Evolutionary conservation across 2,329 filamentous ascomycete species (phyloP), one percentile per base, ranked within the genome.

Genomic region (Ascochyta viciae-villosae): DNA sequence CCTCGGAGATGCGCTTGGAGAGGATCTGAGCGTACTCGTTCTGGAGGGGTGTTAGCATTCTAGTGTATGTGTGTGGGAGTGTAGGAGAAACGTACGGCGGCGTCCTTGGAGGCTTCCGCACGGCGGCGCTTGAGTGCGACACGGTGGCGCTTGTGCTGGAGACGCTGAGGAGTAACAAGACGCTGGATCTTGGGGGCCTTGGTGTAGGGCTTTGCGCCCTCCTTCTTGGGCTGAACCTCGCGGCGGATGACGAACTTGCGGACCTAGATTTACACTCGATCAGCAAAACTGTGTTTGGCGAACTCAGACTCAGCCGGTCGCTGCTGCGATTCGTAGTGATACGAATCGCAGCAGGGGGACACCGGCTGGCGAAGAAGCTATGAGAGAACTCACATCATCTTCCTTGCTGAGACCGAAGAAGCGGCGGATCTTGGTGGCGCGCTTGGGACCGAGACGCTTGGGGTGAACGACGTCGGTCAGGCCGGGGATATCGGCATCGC

Each of bases 351-450:
- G 29, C 47, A 55, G 47, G 50, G 63, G 62, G 59, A 66, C 72
- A 70, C 73, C 73, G 75, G 80, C 76, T 80, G 85, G 85, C 85
- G 83, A 91, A 89, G 89, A 86, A 86, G 89, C 69, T 75, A 76
- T 80, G 78, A 78, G 76, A 80, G 77, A 80, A 92, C 91, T 88
- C 90, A 98, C 94, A 91, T 99, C 95, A 87, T 99, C 95, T 89
- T 98, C 93, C 93, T 98, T 98, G 91, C 89, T 94, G 88, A 99
- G 91, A 85, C 92, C 89, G 86, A 98, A 99, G 90, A 99, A 99
- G 81, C 89, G 90, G 83, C 94, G 92, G 85, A 99, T 98, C 92
- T 98, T 99, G 85, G 92, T 96, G 79, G 95, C 95, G 78, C 95
- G 91, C 93, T 99, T 99, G 85, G 95, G 95, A 75, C 95, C 95